Evolutionary conservation across 768 basidiomycete species (phyloP).

Genomic region (Cubamyces lactineus): DNA sequence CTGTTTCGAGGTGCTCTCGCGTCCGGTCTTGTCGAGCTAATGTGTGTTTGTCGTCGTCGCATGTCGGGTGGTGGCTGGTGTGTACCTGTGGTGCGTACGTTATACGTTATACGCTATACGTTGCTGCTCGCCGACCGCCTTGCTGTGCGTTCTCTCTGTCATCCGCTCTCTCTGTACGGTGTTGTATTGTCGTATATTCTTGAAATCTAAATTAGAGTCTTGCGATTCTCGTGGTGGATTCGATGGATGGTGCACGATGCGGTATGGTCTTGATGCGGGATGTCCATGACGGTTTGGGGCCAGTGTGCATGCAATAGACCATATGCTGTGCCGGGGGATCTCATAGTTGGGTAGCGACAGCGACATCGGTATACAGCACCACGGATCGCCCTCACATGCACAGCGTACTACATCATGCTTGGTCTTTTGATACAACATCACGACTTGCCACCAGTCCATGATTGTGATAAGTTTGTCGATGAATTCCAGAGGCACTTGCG

Average conservation of each 20-base stretch:
- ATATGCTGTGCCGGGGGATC: too few species aligned
- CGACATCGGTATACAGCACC: too few species aligned
- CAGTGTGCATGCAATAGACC: too few species aligned
- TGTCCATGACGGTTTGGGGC: too few species aligned
- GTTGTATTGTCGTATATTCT: conserved; percentile 31
- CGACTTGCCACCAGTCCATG: too few species aligned
- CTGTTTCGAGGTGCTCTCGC: conserved; percentile 17
- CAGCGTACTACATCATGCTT: too few species aligned
- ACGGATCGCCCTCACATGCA: too few species aligned
- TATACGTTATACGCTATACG: conserved; percentile 23
- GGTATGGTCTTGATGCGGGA: not conserved
- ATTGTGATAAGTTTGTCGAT: too few species aligned
- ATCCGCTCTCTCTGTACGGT: conserved; percentile 26
- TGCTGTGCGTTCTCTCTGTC: conserved; percentile 28
- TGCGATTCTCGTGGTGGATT: conserved; percentile 5
- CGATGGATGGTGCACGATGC: not conserved
- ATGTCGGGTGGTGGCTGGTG: conserved; percentile 13
- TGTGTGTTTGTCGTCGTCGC: conserved; percentile 14
- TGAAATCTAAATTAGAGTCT: conserved; percentile 29
- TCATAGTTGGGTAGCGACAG: too few species aligned
- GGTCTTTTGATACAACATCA: too few species aligned
- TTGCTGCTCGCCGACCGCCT: conserved; percentile 18
- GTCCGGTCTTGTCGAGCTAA: conserved; percentile 14
- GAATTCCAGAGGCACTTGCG: too few species aligned
- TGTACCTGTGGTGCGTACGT: conserved; percentile 11